Conservation (phyloP, 2,329 filamentous ascomycete species). For the Emmonsia crescens region DNA sequence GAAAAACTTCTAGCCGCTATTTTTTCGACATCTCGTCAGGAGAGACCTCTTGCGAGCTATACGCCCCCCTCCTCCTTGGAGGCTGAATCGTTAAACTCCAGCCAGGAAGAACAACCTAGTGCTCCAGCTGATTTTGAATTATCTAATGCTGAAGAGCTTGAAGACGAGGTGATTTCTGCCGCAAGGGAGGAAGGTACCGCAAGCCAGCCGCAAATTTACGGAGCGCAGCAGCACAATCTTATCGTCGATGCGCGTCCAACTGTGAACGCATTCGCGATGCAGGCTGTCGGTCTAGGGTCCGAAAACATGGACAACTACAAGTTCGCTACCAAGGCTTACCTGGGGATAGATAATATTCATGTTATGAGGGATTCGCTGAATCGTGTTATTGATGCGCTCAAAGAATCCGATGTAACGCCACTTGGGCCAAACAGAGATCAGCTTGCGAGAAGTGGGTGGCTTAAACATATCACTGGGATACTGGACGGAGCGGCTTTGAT, state of each 20-base stretch:
- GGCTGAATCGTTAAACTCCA: constrained; percentile 35
- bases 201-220: constrained; percentile 61
- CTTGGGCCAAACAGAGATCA: constrained; percentile 72
- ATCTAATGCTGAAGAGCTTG: constrained; percentile 53
- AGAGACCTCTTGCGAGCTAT: constrained; percentile 31
- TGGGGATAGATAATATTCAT: constrained; percentile 97
- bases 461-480: constrained; percentile 77
- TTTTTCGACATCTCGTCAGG: constrained; percentile 60
- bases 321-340: constrained; percentile 78
- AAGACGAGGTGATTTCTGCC: constrained; percentile 54
- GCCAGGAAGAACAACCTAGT: constrained; percentile 42
- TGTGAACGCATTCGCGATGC: constrained; percentile 90
- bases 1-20: constrained; percentile 88
- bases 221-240: constrained; percentile 83
- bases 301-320: constrained; percentile 98
- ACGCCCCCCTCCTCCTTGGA: constrained; percentile 30
- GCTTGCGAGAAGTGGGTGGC: constrained; percentile 75
- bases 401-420: constrained; percentile 79
- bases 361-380: constrained; percentile 89
- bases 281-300: constrained; percentile 82
- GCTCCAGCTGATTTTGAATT: constrained; percentile 40
- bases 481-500: constrained; percentile 78
- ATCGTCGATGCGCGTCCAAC: constrained; percentile 94
- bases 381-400: constrained; percentile 78
- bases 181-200: constrained; percentile 49